phyloP scores from a whole-genome alignment of 352 stramenopile genomes.

The Globisporangium middletonii region DNA sequence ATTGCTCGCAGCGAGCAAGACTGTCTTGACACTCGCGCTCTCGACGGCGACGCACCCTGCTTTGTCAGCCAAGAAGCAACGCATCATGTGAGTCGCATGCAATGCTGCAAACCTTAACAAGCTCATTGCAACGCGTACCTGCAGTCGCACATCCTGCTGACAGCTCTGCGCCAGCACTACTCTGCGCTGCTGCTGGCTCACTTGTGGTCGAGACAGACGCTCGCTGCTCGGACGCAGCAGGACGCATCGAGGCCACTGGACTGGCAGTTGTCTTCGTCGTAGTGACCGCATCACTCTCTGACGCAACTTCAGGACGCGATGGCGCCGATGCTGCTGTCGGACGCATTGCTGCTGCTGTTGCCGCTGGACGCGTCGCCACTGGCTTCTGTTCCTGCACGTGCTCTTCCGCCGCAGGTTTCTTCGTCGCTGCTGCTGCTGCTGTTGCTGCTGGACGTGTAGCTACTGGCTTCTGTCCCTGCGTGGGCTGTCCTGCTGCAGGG shows the following conservation, averaged over 20 bases:
- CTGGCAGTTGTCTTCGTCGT: too few species aligned
- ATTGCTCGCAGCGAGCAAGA: slow-evolving; percentile 2
- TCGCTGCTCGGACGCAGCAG: too few species aligned
- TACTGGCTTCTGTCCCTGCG: background rate
- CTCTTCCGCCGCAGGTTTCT: background rate
- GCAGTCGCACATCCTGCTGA: background rate
- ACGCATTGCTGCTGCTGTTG: background rate
- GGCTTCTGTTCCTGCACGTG: background rate
- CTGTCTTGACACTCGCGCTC: slow-evolving; percentile 8
- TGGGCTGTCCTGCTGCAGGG: background rate
- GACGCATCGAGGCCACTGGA: too few species aligned
- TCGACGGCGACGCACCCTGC: slow-evolving; percentile 8
- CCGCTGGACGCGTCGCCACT: background rate
- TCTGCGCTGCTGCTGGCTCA: background rate
- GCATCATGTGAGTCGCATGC: background rate
- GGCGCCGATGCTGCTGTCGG: too few species aligned
- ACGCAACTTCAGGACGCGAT: too few species aligned
- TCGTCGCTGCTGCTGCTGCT: background rate
- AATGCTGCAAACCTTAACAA: background rate
- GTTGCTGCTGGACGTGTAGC: background rate
- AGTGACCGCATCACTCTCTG: too few species aligned
- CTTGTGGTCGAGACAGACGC: too few species aligned
- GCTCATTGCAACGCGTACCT: background rate
- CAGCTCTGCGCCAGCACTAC: background rate
- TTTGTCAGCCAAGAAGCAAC: background rate